Evolutionary conservation across 2,329 filamentous ascomycete species (phyloP).

Genomic region (Sporothrix phasma): DNA sequence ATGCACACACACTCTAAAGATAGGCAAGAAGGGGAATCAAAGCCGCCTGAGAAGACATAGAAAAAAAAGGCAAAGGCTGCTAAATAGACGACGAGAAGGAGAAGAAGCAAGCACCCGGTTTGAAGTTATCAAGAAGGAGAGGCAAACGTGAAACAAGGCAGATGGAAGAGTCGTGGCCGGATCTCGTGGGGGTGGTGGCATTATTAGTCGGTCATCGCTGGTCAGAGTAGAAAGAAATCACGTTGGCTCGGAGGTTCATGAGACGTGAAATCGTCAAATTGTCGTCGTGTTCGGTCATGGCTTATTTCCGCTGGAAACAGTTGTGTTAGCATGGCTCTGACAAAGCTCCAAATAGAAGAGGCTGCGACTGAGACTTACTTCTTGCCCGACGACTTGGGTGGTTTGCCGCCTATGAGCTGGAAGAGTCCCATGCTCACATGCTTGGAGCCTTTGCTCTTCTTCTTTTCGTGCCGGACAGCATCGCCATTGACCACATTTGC

Average conservation of each 20-base stretch:
- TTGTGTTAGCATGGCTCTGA: neutral
- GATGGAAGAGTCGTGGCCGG: neutral
- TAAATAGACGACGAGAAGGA: neutral
- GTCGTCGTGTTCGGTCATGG: neutral
- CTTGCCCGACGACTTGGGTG: conserved; percentile 16
- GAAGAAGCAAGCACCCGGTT: neutral
- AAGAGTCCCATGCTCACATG: conserved; percentile 6
- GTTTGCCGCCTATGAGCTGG: conserved; percentile 17
- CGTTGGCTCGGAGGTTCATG: neutral
- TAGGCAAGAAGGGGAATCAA: conserved; percentile 14
- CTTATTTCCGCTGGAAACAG: neutral
- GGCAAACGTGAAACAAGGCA: neutral
- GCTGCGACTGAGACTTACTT: conserved; percentile 15
- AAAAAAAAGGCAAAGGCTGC: neutral
- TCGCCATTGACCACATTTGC: conserved; percentile 16
- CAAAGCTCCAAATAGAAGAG: neutral
- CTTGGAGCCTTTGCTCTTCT: conserved; percentile 16
- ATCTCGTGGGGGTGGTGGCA: neutral
- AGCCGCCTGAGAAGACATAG: neutral
- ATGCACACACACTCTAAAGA: conserved; percentile 4
- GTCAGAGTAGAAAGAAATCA: neutral
- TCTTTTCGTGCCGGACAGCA: conserved; percentile 12
- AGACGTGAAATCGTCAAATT: neutral
- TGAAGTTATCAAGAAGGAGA: neutral
- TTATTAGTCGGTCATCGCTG: neutral